Evolutionary conservation across 768 basidiomycete species (phyloP).

Genomic region (Boletus huronensis): DNA sequence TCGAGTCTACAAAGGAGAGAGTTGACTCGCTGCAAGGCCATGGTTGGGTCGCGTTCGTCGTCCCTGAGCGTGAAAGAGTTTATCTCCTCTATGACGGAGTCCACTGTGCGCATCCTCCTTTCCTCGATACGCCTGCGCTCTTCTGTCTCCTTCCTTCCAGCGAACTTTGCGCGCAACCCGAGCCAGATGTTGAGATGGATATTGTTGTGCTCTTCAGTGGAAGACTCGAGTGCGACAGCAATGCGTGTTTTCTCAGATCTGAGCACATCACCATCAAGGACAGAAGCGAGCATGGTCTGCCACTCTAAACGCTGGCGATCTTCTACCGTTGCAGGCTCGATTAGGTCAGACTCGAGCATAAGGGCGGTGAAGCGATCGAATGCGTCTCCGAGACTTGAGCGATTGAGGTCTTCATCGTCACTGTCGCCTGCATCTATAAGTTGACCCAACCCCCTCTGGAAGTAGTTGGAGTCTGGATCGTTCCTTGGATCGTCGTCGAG

Average conservation of each 20-base stretch:
- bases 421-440: constrained; percentile 67
- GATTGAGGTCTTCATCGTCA: constrained; percentile 67
- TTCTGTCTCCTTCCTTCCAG: constrained; percentile 75
- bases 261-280: constrained; percentile 90
- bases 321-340: constrained; percentile 64
- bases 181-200: constrained; percentile 78
- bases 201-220: constrained; percentile 65
- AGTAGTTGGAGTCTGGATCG: constrained; percentile 83
- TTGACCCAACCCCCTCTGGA: constrained; percentile 67
- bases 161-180: constrained; percentile 82
- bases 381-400: constrained; percentile 41
- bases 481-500: constrained; percentile 66
- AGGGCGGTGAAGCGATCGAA: constrained; percentile 51
- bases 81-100: constrained; percentile 81
- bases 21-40: constrained; percentile 60
- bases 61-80: constrained; percentile 65
- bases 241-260: constrained; percentile 94
- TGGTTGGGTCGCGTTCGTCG: constrained; percentile 31
- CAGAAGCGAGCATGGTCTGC: constrained; percentile 93
- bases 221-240: constrained; percentile 69
- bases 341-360: constrained; percentile 58
- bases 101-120: constrained; percentile 73
- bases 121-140: constrained; percentile 83
- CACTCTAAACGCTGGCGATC: constrained; percentile 87
- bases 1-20: constrained; percentile 72